Base-by-base conservation (phyloP, 176 grass and related monocot species). In the Pontederia paniculata region DNA sequence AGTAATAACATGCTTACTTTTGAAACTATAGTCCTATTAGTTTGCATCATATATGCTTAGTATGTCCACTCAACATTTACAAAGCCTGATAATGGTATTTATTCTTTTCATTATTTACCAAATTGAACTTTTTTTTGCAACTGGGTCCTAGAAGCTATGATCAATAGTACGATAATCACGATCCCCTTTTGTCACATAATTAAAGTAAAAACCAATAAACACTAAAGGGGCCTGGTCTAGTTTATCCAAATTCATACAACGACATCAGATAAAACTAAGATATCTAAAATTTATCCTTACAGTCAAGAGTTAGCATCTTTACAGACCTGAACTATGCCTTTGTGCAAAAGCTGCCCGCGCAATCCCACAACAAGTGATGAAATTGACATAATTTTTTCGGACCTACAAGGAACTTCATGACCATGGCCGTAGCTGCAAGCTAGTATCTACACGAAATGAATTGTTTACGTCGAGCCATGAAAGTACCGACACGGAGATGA, bases 371-470 rank as follows among this genome's bases (percentile, higher is more conserved):
- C 58, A 48, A 81, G 57, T 15, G 82, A 89, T 9, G 79, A 70
- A 12, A 74, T 17, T 52, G 72, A 61, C 85, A 86, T 96, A 51
- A 83, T n/a, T n/a, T 15, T 10, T 79, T 43, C 0, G 90, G 90
- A 2, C 90, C 82, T 9, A 83, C 17, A 5, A 96, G 64, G 49
- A 96, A 96, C 68, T 79, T 83, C 46, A 78, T 42, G 1, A 76
- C 57, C 83, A 89, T 78, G 5, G 85, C 83, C 0, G 78, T 9
- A 9, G 78, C 65, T 5, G 85, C 90, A 17, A 86, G 49, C 14
- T 54, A 46, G 56, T 89, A 96, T 12, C 79, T 82, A 65, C 85
- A 96, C 2, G 90, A 76, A 0, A 96, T 88, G 44, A 89, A 74
- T 48, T 70, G 71, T 0, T 65, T 58, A 54, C 83, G 85, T 52